Evolutionary conservation across 2,329 filamentous ascomycete species (phyloP), one percentile per base, ranked within the genome.

Genomic region (Cryphonectria nitschkei): DNA sequence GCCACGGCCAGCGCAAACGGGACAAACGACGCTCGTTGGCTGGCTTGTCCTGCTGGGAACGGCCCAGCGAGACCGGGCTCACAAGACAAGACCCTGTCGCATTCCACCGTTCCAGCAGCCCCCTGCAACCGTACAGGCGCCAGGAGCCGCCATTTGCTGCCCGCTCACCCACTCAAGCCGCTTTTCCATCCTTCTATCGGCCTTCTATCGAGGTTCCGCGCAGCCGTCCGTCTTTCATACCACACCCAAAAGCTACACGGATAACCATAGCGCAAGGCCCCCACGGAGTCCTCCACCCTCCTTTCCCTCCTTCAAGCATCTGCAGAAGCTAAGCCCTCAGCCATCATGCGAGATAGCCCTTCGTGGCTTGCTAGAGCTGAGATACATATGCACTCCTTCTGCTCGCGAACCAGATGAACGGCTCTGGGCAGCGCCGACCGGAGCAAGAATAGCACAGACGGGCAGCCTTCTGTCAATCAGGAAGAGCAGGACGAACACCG

Each of bases 201-300:
- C 63, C 69, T 73, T 73, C 71, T 62, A 64, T 71, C 50, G n/a
- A 56, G 19, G 41, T 64, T 71, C 69, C 69, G 64, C n/a, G 37
- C 52, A 58, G 43, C 52, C 46, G 29, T 50, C 66, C 62, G 41
- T 46, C n/a, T 65, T 65, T 29, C 62, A 65, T 52, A 26, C 41
- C 26, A 43, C 41, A 22, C 62, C 61, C 61, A 50, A 46, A 43
- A 64, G 39, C 22, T 43, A 22, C 14, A 34, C 61, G 61, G 37
- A 14, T 41, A n/a, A 43, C 39, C 61, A 62, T 14, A 34, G 32
- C 34, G 32, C 32, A 39, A 22, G 62, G 41, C 29, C 41, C 26
- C 34, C 56, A 62, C 26, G 37, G 29, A 50, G 62, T 43, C 3
- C 46, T 66, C 41, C 37, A n/a, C 46, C 46, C 46, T 19, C 16